Conservation (phyloP, 2,329 filamentous ascomycete genomes). For the Microcyclospora pomicola region DNA sequence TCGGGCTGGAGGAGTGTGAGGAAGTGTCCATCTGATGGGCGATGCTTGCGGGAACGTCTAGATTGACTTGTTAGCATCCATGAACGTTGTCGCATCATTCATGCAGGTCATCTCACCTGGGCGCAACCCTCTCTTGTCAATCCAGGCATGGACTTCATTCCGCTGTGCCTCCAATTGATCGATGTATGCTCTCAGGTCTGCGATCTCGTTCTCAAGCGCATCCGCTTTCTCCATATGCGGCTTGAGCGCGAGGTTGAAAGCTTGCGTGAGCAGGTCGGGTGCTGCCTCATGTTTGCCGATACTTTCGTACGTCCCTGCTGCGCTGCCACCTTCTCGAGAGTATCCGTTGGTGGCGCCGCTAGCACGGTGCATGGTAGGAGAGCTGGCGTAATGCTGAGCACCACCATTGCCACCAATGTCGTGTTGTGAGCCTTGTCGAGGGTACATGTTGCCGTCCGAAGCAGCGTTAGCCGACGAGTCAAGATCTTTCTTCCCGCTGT, state of each 20-base stretch:
- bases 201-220: constrained; percentile 36
- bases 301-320: constrained; percentile 10
- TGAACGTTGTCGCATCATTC: background rate
- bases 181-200: constrained; percentile 36
- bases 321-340: background rate
- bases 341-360: constrained; percentile 12
- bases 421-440: background rate
- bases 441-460: background rate
- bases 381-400: background rate
- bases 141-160: constrained; percentile 40
- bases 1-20: constrained; percentile 23
- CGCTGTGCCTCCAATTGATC: constrained; percentile 39
- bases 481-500: background rate
- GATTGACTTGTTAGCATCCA: constrained; percentile 1
- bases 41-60: constrained; percentile 39
- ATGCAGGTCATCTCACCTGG: constrained; percentile 30
- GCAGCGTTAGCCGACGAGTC: background rate
- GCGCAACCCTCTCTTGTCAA: constrained; percentile 40
- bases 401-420: too few species aligned
- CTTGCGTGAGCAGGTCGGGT: constrained; percentile 37
- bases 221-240: constrained; percentile 42
- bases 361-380: background rate
- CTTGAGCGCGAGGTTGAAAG: constrained; percentile 40
- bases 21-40: constrained; percentile 39
- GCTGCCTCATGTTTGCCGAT: constrained; percentile 24